Evolutionary conservation across 192 early-diverging fungal genomes (phyloP).

Genomic region (Globomyces pollinis-pini): DNA sequence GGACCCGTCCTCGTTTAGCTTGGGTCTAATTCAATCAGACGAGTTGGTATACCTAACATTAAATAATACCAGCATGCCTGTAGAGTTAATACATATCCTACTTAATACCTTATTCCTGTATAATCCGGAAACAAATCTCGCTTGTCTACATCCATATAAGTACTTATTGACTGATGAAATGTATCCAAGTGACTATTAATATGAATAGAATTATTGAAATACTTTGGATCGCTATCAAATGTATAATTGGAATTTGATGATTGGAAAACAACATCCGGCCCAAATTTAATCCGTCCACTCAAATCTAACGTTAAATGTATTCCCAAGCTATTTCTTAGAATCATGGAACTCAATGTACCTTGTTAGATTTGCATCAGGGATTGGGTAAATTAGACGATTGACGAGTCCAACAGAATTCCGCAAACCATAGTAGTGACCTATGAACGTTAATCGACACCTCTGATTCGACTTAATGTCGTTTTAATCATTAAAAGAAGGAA

Average conservation of each 20-base stretch:
- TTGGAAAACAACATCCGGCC: constrained; percentile 66
- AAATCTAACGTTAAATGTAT: constrained; percentile 76
- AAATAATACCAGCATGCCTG: constrained; percentile 31
- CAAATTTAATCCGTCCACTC: constrained; percentile 67
- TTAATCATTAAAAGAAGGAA: no score
- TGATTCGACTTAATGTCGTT: no score
- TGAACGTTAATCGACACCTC: no score
- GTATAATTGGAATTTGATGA: constrained; percentile 50
- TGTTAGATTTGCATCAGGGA: constrained; percentile 62
- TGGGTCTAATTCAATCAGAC: constrained; percentile 47
- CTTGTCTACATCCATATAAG: constrained; percentile 56
- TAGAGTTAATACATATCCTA: no score
- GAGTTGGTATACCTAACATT: no score
- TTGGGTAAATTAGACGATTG: constrained; percentile 68
- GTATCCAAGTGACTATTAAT: constrained; percentile 10
- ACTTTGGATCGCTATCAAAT: constrained; percentile 31
- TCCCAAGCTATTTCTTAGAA: no score
- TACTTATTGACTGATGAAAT: constrained; percentile 47
- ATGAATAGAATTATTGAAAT: not conserved
- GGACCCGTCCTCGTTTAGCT: constrained; percentile 61
- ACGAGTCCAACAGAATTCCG: constrained; percentile 21
- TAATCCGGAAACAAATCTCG: constrained; percentile 63
- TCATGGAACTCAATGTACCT: no score
- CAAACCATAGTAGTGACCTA: constrained; percentile 73
- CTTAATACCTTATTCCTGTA: constrained; percentile 57